Base-by-base conservation (phyloP, 1,284 basidiomycete genomes). In the Golubevia sp. region DNA sequence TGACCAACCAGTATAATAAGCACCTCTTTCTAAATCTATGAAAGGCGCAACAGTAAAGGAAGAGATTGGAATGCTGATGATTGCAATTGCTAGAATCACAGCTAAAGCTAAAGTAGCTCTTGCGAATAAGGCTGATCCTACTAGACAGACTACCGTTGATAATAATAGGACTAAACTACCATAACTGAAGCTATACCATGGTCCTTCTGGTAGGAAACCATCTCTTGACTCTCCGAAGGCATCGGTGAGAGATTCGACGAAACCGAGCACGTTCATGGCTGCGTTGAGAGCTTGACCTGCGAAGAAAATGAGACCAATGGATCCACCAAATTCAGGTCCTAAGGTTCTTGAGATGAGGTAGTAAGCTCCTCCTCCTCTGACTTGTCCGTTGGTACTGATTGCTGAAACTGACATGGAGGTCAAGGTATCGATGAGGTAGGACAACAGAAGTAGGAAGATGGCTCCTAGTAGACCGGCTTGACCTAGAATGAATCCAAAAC, bases 311-410 rank as follows among this genome's bases (percentile, higher is more conserved):
- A 82, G 68, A 13, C 80, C 80, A 50, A 81, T 81, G 49, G 77
- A 77, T n/a, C 80, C 80, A 49, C 80, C 80, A 52, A 81, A 82
- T 49, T 82, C 80, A 21, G 80, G 80, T 23, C 80, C 80, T 26
- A 82, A 71, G 2, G 76, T 75, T 49, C 80, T 75, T 20, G 80
- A 82, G 51, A 81, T 81, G 55, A 82, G 74, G 48, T 82, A 82
- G 66, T 81, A 82, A 27, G 79, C 79, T 26, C 80, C 80, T 8
- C 80, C 80, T 27, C 79, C 80, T 50, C 80, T 66, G 55, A 82
- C 80, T 58, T 81, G 79, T 8, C 80, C 80, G 51, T 82, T 82
- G 25, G 80, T 82, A 56, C 70, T 75, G 61, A 82, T 82, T 21
- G 80, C 80, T 23, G 72, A 78, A 56, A 82, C 68, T 44, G 76